Conservation (phyloP, 192 early-diverging fungal species). For the Entomortierella beljakovae region DNA sequence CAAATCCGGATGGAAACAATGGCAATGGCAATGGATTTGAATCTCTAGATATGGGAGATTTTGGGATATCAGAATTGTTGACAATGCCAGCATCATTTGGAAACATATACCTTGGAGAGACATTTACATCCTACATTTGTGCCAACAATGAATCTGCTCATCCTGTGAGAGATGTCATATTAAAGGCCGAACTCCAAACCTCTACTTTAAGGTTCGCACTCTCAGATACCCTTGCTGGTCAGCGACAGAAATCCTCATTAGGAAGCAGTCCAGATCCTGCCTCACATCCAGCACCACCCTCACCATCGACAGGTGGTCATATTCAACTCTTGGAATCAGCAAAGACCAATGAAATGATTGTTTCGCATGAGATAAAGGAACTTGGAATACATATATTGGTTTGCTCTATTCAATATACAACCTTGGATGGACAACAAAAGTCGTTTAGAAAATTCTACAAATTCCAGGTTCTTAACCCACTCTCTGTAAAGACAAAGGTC, state of each 20-base stretch:
- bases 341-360: conserved; percentile 79
- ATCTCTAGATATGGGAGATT: conserved; percentile 63
- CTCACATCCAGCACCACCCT: not conserved
- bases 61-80: conserved; percentile 75
- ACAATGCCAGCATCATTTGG: conserved; percentile 90
- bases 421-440: conserved; percentile 73
- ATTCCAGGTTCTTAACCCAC: conserved; percentile 96
- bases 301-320: conserved; percentile 42
- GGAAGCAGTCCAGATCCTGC: not conserved
- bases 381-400: conserved; percentile 92
- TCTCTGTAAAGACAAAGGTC: conserved; percentile 96
- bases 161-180: conserved; percentile 75
- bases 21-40: not conserved
- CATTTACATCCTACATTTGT: conserved; percentile 87
- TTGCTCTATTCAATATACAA: conserved; percentile 86
- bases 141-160: conserved; percentile 85
- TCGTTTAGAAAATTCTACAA: conserved; percentile 93
- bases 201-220: conserved; percentile 83
- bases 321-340: conserved; percentile 69
- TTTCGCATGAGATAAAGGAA: conserved; percentile 96
- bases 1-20: not conserved
- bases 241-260: conserved; percentile 7
- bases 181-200: conserved; percentile 91
- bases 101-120: conserved; percentile 95
- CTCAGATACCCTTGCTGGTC: conserved; percentile 64